These are phyloP conservation scores for Phoma herbarum DNA, from an alignment of 2,329 filamentous ascomycete species.

Conservation along the genomic window DNA sequence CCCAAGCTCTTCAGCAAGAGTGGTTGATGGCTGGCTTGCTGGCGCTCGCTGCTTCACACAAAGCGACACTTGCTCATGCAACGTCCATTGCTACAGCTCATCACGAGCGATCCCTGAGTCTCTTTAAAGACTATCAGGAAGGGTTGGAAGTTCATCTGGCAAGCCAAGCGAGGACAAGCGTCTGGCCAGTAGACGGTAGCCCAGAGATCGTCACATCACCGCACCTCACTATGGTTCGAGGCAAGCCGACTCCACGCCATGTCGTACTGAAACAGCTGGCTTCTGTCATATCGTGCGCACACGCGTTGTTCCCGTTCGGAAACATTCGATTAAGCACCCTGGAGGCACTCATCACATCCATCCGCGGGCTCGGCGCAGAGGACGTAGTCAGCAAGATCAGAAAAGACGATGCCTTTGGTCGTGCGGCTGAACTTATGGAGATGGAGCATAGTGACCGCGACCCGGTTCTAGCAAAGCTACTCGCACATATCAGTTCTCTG, in stretches of 20 bases:
- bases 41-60: slow-evolving; percentile 34
- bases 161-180: not conserved
- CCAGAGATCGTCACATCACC: not conserved
- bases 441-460: not conserved
- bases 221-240: not conserved
- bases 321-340: not conserved
- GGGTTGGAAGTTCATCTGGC: not conserved
- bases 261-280: slow-evolving; percentile 15
- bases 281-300: slow-evolving; percentile 5
- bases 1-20: slow-evolving; percentile 25
- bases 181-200: not conserved
- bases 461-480: not conserved
- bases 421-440: not conserved
- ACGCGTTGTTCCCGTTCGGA: not conserved
- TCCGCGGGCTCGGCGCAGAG: not conserved
- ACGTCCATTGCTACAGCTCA: not conserved
- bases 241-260: slow-evolving; percentile 1
- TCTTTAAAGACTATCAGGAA: not conserved
- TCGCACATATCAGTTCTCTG: not conserved
- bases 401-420: not conserved
- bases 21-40: slow-evolving; percentile 44
- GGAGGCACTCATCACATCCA: not conserved
- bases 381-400: too few species aligned
- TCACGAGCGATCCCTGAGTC: not conserved
- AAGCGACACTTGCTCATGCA: slow-evolving; percentile 18